Percentiles rank a stretch among this genome's conserved stretches.
These are phyloP conservation scores for Combretum micranthum DNA, from an alignment of 345 rosid genomes.

Conservation along the genomic window DNA sequence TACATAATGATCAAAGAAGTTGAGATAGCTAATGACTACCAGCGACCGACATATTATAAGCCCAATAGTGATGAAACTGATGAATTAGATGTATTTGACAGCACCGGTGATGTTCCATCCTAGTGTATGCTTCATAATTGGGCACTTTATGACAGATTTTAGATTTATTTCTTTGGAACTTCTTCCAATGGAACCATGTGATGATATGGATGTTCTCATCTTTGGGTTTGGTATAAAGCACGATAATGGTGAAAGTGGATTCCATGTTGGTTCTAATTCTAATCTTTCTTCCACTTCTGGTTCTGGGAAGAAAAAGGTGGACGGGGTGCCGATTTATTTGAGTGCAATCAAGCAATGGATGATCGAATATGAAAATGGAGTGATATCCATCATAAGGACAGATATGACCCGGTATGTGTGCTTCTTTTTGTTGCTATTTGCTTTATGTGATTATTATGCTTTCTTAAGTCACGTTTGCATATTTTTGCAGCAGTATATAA, in stretches of 20 bases:
- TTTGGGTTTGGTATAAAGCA: constrained; percentile 70
- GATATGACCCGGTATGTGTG: constrained; percentile 67
- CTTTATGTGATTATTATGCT: neutral
- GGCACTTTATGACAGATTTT: constrained; percentile 75
- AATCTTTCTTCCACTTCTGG: constrained; percentile 33
- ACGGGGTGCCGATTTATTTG: constrained; percentile 48
- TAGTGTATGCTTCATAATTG: constrained; percentile 63
- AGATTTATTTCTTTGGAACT: constrained; percentile 74
- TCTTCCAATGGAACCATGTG: constrained; percentile 69
- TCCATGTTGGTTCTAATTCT: constrained; percentile 35
- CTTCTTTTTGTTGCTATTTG: neutral
- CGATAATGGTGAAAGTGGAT: constrained; percentile 56
- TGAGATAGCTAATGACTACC: constrained; percentile 79
- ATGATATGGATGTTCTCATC: constrained; percentile 62
- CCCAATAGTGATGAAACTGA: constrained; percentile 52
- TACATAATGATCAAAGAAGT: constrained; percentile 79
- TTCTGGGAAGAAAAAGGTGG: constrained; percentile 23
- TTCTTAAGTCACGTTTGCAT: neutral
- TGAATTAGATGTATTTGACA: constrained; percentile 45
- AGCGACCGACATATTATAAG: constrained; percentile 67
- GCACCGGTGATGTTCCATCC: constrained; percentile 44
- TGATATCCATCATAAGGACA: constrained; percentile 57
- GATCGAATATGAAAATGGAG: constrained; percentile 66
- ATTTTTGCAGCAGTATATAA: too few species aligned
- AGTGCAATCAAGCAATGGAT: constrained; percentile 81